Evolutionary conservation across 2,329 filamentous ascomycete species (phyloP).

Genomic region (Nigrospora osmanthi): DNA sequence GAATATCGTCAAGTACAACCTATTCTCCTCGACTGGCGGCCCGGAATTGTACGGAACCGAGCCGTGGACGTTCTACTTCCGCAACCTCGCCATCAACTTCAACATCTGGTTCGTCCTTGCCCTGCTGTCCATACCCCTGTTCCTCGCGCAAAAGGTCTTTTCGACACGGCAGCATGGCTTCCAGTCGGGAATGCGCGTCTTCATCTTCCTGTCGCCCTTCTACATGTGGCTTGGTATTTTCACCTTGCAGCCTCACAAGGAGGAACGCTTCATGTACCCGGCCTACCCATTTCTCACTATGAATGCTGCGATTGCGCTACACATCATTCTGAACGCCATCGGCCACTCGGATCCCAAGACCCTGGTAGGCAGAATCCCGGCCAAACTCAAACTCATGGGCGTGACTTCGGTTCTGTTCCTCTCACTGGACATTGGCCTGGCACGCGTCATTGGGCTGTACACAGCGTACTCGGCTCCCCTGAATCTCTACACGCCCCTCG

Average conservation of each 20-base stretch:
- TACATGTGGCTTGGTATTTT: conserved; percentile 95
- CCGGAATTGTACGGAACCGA: conserved; percentile 93
- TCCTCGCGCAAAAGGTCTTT: conserved; percentile 63
- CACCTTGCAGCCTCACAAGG: conserved; percentile 88
- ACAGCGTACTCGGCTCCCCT: conserved; percentile 79
- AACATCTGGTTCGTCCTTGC: conserved; percentile 89
- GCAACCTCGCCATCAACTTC: conserved; percentile 88
- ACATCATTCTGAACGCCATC: conserved; percentile 69
- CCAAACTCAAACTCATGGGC: conserved; percentile 61
- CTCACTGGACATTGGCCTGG: conserved; percentile 57
- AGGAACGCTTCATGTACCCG: conserved; percentile 98
- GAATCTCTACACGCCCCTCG: conserved; percentile 60
- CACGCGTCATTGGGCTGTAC: conserved; percentile 69
- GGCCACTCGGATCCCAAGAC: conserved; percentile 62
- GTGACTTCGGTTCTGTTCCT: conserved; percentile 55
- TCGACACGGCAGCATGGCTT: conserved; percentile 54
- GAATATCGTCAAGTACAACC: conserved; percentile 94
- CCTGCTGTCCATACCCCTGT: conserved; percentile 64
- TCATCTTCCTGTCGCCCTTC: conserved; percentile 77
- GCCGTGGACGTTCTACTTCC: conserved; percentile 93
- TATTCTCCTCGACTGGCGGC: conserved; percentile 74
- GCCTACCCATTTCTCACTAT: conserved; percentile 85
- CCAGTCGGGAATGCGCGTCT: conserved; percentile 63
- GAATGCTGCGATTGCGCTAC: conserved; percentile 78
- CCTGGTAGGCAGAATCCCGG: conserved; percentile 63